Conservation (phyloP, 305 asterid species). For the Fraxinus ornus region DNA sequence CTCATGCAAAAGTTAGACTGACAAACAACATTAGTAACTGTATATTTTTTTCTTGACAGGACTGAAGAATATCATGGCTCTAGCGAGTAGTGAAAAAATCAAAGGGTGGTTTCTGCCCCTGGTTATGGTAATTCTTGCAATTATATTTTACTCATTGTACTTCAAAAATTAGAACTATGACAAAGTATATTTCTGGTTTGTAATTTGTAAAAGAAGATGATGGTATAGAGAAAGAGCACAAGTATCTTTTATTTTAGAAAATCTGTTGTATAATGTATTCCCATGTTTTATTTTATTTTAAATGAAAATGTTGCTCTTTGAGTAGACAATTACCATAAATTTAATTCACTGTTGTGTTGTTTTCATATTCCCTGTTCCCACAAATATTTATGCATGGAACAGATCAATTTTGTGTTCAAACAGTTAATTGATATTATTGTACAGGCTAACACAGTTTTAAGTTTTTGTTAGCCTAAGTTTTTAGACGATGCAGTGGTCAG, state of each 20-base stretch:
- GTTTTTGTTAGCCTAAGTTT: background rate
- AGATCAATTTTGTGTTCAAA: background rate
- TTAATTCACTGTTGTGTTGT: background rate
- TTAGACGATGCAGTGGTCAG: background rate
- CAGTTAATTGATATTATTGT: background rate
- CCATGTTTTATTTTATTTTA: background rate
- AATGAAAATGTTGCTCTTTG: background rate
- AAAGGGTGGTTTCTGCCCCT: slow-evolving; percentile 18
- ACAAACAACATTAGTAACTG: background rate
- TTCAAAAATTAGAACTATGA: slow-evolving; percentile 11
- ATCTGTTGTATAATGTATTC: background rate
- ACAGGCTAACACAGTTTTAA: background rate
- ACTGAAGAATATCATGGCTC: slow-evolving; percentile 25
- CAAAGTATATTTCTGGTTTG: background rate
- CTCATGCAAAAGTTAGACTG: background rate
- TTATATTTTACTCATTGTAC: slow-evolving; percentile 15
- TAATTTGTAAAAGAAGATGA: background rate
- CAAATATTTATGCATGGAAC: background rate
- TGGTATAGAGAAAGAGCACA: background rate
- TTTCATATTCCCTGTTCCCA: background rate
- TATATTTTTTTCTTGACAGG: slow-evolving; percentile 22
- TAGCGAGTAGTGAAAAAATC: background rate
- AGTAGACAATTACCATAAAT: background rate
- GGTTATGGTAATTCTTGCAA: slow-evolving; percentile 22
- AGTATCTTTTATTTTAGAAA: background rate